These are phyloP conservation scores for Phlegmacium glaucopus DNA, from an alignment of 768 basidiomycete genomes.

Conservation along the genomic window DNA sequence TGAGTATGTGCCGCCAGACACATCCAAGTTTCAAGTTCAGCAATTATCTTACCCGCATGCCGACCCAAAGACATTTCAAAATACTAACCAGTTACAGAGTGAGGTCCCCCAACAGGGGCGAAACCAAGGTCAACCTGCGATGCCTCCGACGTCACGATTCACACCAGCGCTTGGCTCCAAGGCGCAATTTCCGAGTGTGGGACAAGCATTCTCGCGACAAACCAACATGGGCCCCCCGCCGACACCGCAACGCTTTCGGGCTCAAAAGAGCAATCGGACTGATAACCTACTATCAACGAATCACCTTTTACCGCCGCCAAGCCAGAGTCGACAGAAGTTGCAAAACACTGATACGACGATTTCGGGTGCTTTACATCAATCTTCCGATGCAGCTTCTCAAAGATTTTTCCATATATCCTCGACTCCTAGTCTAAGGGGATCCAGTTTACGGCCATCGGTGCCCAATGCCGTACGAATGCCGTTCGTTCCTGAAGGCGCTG, in stretches of 20 bases:
- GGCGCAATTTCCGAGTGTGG: conserved; percentile 5
- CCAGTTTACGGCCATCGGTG: conserved; percentile 19
- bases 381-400: conserved; percentile 5
- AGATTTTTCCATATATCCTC: conserved; percentile 3
- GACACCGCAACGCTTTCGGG: conserved; percentile 40
- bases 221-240: conserved; percentile 52
- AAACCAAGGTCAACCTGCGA: conserved; percentile 6
- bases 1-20: conserved; percentile 53
- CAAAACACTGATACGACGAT: not conserved
- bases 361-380: not conserved
- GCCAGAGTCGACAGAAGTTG: too few species aligned
- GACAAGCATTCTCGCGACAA: conserved; percentile 19
- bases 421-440: conserved; percentile 19
- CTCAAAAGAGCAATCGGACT: conserved; percentile 10
- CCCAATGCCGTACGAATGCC: conserved; percentile 35
- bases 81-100: conserved; percentile 21
- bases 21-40: conserved; percentile 36
- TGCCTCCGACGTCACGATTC: conserved; percentile 11
- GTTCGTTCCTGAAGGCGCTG: conserved; percentile 35
- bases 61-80: conserved; percentile 36
- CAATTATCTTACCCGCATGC: conserved; percentile 41
- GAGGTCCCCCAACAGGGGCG: conserved; percentile 15
- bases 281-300: too few species aligned
- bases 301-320: too few species aligned
- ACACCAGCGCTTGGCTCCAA: conserved; percentile 9